Evolutionary conservation across 2,329 filamentous ascomycete genomes (phyloP), one percentile per base, ranked within the genome.

Genomic region (Trichothecium sympodiale): DNA sequence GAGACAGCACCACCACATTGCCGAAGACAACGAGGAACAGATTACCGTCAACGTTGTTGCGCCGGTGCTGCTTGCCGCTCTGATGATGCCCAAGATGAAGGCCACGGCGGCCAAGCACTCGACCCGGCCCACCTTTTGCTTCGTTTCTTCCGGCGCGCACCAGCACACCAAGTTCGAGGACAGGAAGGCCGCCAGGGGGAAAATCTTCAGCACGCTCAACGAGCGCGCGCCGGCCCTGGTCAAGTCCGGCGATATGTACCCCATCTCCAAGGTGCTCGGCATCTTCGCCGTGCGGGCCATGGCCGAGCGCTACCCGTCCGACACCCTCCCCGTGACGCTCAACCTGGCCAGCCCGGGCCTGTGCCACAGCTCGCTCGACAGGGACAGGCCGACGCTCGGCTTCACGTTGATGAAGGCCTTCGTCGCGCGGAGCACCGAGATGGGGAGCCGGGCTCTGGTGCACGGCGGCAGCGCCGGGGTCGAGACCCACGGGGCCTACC

Each of bases 11-110:
- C 67, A 54, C 36, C 31, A 44, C 2, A 20, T 50, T 0, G 52
- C 51, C 4, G 67, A 71, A 36, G 62, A 55, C 0, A 55, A 67
- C 28, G 72, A 77, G 50, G 48, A 43, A 13, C 63, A 51, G 0
- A 52, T 77, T 28, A 68, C 64, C 0, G 61, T 69, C 36, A 77
- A 77, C 38, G 66, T 72, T 8, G 54, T 77, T 37, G 60, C 55
- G 10, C 72, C 67, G 0, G 60, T 74, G 29, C 46, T 77, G 2
- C 53, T 77, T 1, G 64, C 57, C 0, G 42, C 67, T 0, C 51
- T 72, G 0, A 29, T 76, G 3, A 39, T 77, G 15, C 72, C 71
- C 0, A 69, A 64, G 44, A 54, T 77, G 4, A 61, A 61, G 34
- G 53, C 60, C 17, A 65, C 56, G 13, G 54, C 52, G 0, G 38